These are phyloP conservation scores for Huntiella bhutanensis DNA, from an alignment of 2,329 filamentous ascomycete genomes.

Conservation along the genomic window DNA sequence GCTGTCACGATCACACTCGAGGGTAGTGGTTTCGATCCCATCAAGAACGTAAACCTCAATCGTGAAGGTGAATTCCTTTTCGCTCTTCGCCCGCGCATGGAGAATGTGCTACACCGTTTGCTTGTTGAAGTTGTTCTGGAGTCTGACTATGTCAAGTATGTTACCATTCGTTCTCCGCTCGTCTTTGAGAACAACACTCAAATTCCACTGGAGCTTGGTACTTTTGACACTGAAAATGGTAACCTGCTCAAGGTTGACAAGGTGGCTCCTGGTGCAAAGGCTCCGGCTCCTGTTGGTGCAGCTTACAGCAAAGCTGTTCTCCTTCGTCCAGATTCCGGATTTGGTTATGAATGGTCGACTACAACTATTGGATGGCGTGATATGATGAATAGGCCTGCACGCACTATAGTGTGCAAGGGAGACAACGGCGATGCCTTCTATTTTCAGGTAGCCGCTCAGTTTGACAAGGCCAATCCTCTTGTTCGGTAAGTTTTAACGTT, in stretches of 20 bases:
- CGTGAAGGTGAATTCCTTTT: constrained; percentile 91
- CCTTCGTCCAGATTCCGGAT: constrained; percentile 81
- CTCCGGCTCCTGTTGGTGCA: constrained; percentile 80
- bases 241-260: constrained; percentile 95
- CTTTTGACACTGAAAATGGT: constrained; percentile 73
- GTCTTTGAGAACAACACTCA: constrained; percentile 92
- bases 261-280: constrained; percentile 75
- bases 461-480: constrained; percentile 65
- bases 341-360: constrained; percentile 87
- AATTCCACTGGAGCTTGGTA: constrained; percentile 81
- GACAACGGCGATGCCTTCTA: constrained; percentile 84
- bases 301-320: constrained; percentile 78
- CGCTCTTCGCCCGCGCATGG: constrained; percentile 69
- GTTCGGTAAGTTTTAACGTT: constrained; percentile 34
- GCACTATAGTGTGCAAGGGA: constrained; percentile 73
- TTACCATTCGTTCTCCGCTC: constrained; percentile 81
- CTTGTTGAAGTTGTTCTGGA: constrained; percentile 83
- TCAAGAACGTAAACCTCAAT: constrained; percentile 74
- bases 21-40: constrained; percentile 79
- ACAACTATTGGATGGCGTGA: constrained; percentile 89
- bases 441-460: constrained; percentile 83
- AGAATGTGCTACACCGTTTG: constrained; percentile 69
- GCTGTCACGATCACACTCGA: constrained; percentile 71
- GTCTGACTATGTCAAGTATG: constrained; percentile 93
- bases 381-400: constrained; percentile 63